Conservation (phyloP, 1,139 yeast species). For the Saccharomyces hybrid region DNA sequence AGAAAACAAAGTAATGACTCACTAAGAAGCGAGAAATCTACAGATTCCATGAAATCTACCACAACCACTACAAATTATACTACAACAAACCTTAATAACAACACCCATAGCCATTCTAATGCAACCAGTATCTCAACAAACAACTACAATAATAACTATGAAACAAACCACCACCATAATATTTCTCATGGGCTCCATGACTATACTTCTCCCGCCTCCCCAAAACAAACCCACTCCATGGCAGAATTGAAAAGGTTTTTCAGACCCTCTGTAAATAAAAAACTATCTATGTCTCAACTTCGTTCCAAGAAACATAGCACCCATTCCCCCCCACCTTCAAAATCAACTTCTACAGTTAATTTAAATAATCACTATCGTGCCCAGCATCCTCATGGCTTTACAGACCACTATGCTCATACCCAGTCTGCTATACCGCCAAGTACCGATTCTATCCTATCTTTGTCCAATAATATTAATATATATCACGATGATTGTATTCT, state of each 20-base stretch:
- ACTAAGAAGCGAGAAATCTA: constrained; percentile 23
- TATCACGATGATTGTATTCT: constrained; percentile 55
- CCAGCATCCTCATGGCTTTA: constrained; percentile 8
- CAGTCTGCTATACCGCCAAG: constrained; percentile 33
- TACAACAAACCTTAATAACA: not conserved
- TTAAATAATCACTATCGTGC: constrained; percentile 3
- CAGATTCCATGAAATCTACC: constrained; percentile 15
- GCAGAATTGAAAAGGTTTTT: constrained; percentile 70
- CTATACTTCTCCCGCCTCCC: constrained; percentile 13
- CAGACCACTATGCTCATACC: constrained; percentile 27
- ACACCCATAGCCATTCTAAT: constrained; percentile 5
- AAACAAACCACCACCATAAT: constrained; percentile 5
- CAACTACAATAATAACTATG: constrained; percentile 4
- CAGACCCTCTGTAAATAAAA: constrained; percentile 27
- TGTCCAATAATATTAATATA: constrained; percentile 32
- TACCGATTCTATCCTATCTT: constrained; percentile 30
- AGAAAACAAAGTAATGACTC: constrained; percentile 26
- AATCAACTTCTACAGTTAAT: constrained; percentile 10
- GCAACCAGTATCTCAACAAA: not conserved
- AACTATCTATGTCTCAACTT: constrained; percentile 11
- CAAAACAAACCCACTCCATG: constrained; percentile 48
- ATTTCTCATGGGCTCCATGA: not conserved
- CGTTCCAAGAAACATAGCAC: constrained; percentile 10
- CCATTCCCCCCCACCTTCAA: constrained; percentile 7
- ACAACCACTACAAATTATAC: not conserved